Evolutionary conservation across 306 rosid species (phyloP), one percentile per base, ranked within the genome.

Genomic region (Prunus dulcis): DNA sequence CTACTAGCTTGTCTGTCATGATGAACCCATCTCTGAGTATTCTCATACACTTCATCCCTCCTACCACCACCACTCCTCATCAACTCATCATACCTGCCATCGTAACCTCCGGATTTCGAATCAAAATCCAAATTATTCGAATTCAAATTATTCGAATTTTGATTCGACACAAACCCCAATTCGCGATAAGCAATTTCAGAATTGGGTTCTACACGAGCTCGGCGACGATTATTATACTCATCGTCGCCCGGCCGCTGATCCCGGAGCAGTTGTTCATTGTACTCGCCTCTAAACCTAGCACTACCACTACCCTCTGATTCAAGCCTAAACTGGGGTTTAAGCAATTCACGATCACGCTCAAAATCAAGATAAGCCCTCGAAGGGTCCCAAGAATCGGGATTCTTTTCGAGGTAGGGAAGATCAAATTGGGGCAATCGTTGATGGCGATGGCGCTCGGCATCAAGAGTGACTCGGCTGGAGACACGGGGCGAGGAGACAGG

Each of bases 1-100:
- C 89, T 86, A 15, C 69, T 67, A 65, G 62, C 76, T 64, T 83
- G 81, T 72, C 92, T 81, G 60, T 87, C 89, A 74, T 75, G 82
- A 74, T 71, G 83, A 61, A 78, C 76, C 70, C 80, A 27, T 71
- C 86, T 69, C 34, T 74, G 82, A 75, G 61, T 82, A 70, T 73
- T 78, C 45, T 82, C 82, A 23, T 49, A 45, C 8, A 2, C 15
- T 46, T 23, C 80, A 22, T 78, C 82, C 15, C 76, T 52, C 34
- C 77, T 78, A 49, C 69, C 80, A 63, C 75, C 72, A 53, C 69
- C 80, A 69, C 65, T 62, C 78, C 73, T 78, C 64, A 69, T 19
- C 47, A 67, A 34, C 60, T 78, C 80, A 52, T 69, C 74, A 18
- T 64, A 68, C 6, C 77, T 77, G 69, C 69, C 80, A 12, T 50